Base-by-base conservation (phyloP, 352 stramenopile genomes). In the Blastocystis sp. region DNA sequence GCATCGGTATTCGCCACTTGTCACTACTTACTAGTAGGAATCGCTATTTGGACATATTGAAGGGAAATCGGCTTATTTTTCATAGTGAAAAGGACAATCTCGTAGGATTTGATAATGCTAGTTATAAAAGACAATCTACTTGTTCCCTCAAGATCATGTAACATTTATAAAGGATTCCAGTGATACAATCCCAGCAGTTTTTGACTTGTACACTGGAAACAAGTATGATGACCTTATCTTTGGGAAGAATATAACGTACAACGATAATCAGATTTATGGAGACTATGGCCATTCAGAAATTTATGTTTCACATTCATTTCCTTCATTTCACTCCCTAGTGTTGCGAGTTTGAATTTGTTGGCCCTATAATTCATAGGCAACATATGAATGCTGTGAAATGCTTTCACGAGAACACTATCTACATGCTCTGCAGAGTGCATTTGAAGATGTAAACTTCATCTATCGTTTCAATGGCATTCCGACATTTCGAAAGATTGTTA, bases 311-410 rank as follows among this genome's bases (percentile, higher is more conserved):
- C 2, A 48, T 73, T 73, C 60, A 30, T 2, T 35, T 33, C 3
- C 56, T 7, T n/a, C 19, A 3, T n/a, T 62, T 62, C 56, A n/a
- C 15, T 62, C 56, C 2, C 13, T 62, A 13, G 19, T 62, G 13
- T 24, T 73, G 15, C 66, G 66, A 59, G 37, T 78, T 59, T 19
- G 27, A 37, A 51, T 2, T 5, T 0, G 0, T 7, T 30, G 4
- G 2, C 13, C 1, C 9, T 24, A 57, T 0, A 27, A 22, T 59
- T 33, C 19, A 53, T 56, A 81, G 73, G 73, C 68, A n/a, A 64
- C 64, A 13, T 84, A 84, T 44, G 73, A 37, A 22, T 84, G 73
- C 33, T 84, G 73, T 48, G 27, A 22, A 11, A 54, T 84, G 42
- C 9, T 51, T 30, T 84, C 73, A 17, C 53, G 58, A 48, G 73